Evolutionary conservation across 2,329 filamentous ascomycete species (phyloP).

Genomic region (Sporothrix variecibatus): DNA sequence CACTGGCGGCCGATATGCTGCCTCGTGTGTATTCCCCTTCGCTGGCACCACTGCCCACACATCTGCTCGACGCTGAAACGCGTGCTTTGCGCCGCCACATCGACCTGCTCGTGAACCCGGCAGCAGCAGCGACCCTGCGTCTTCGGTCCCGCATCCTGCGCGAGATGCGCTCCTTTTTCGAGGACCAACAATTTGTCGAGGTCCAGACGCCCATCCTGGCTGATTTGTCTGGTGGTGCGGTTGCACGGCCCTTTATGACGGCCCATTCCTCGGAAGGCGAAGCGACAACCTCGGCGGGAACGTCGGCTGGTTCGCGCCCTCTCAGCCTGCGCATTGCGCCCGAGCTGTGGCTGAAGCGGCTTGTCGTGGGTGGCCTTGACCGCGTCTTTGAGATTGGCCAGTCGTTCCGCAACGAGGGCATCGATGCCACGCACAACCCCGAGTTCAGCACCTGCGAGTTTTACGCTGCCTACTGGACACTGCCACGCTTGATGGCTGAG

Average conservation of each 20-base stretch:
- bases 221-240: conserved; percentile 79
- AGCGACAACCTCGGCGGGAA: conserved; percentile 36
- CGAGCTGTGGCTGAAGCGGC: conserved; percentile 90
- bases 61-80: conserved; percentile 69
- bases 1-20: conserved; percentile 66
- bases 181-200: conserved; percentile 74
- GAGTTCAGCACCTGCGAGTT: conserved; percentile 98
- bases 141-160: conserved; percentile 75
- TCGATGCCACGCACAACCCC: conserved; percentile 91
- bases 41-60: conserved; percentile 74
- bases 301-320: not conserved
- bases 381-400: conserved; percentile 91
- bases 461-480: conserved; percentile 81
- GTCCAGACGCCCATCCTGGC: conserved; percentile 90
- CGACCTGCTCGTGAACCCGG: conserved; percentile 76
- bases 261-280: conserved; percentile 34
- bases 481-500: conserved; percentile 71
- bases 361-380: conserved; percentile 86
- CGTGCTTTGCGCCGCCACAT: conserved; percentile 78
- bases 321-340: conserved; percentile 86
- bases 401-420: conserved; percentile 88
- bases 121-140: conserved; percentile 62
- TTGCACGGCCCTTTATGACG: conserved; percentile 84
- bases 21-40: conserved; percentile 76
- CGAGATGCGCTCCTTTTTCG: conserved; percentile 72